A percentile compares a stretch with the other conserved stretches of the same genome.
phyloP scores from a whole-genome alignment of 2,329 filamentous ascomycete species.

The Boeremia exigua region DNA sequence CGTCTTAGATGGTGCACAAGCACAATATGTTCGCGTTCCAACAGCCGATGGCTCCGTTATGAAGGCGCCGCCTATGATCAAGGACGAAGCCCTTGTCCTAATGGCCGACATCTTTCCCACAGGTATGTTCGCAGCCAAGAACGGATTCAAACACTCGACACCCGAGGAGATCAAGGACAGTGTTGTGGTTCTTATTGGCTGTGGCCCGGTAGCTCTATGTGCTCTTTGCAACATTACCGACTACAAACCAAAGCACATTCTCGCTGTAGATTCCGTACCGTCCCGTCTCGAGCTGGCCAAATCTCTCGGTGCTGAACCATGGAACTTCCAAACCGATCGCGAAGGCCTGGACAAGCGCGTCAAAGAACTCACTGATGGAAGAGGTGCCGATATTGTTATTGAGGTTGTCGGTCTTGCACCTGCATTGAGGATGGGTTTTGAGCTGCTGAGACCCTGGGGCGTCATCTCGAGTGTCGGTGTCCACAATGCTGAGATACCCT shows the following conservation, averaged over 20 bases:
- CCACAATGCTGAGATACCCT: conserved; percentile 57
- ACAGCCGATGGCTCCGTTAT: conserved; percentile 81
- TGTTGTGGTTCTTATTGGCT: conserved; percentile 81
- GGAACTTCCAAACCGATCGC: conserved; percentile 75
- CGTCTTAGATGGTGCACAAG: conserved; percentile 77
- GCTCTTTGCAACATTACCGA: conserved; percentile 79
- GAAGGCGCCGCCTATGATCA: conserved; percentile 72
- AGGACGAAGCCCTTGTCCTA: conserved; percentile 76
- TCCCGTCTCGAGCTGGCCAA: conserved; percentile 75
- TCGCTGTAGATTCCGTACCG: conserved; percentile 80
- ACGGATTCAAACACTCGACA: conserved; percentile 72
- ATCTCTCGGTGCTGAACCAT: conserved; percentile 78
- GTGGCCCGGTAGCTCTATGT: conserved; percentile 80
- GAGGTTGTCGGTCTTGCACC: conserved; percentile 58
- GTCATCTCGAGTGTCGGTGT: conserved; percentile 57
- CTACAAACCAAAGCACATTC: conserved; percentile 74
- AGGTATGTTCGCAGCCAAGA: conserved; percentile 81
- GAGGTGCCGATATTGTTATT: conserved; percentile 85
- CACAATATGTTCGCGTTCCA: conserved; percentile 76
- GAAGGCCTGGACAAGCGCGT: conserved; percentile 72
- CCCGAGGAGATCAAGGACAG: conserved; percentile 66
- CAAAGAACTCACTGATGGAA: conserved; percentile 75
- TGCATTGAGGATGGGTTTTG: conserved; percentile 56
- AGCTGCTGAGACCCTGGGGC: conserved; percentile 58
- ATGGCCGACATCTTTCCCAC: conserved; percentile 93